Conservation (phyloP, 768 basidiomycete species). For the Arthromyces matolae region DNA sequence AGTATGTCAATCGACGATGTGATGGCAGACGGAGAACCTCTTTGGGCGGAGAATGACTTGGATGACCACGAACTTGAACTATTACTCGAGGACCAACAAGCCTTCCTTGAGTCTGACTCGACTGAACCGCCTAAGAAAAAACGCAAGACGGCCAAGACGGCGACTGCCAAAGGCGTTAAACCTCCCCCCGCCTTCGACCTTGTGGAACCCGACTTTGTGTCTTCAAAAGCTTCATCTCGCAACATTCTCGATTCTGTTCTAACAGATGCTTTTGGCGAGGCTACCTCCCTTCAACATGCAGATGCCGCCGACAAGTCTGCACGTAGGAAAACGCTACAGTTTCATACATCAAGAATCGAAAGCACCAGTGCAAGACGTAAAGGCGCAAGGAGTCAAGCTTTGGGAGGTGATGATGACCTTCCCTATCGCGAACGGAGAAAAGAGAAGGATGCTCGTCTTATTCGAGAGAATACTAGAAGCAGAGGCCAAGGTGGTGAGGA, state of each 20-base stretch:
- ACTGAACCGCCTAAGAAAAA: slow-evolving; percentile 58
- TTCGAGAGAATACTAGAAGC: slow-evolving; percentile 47
- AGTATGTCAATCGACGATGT: slow-evolving; percentile 33
- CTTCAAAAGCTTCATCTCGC: slow-evolving; percentile 31
- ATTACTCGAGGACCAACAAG: slow-evolving; percentile 45
- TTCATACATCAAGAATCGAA: slow-evolving; percentile 92
- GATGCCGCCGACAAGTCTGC: slow-evolving; percentile 84
- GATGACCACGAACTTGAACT: slow-evolving; percentile 50
- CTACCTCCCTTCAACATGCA: slow-evolving; percentile 56
- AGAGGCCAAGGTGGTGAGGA: slow-evolving; percentile 60
- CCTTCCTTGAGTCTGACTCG: slow-evolving; percentile 17
- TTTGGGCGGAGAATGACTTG: slow-evolving; percentile 40
- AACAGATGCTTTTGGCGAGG: slow-evolving; percentile 69
- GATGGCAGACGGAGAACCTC: slow-evolving; percentile 36
- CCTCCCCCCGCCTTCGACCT: slow-evolving; percentile 64
- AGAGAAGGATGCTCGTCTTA: slow-evolving; percentile 52
- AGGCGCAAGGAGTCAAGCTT: slow-evolving; percentile 62
- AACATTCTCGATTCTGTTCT: slow-evolving; percentile 20
- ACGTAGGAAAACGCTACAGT: slow-evolving; percentile 78
- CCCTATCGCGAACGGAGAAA: slow-evolving; percentile 79
- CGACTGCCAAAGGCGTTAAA: slow-evolving; percentile 32
- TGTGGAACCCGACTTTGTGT: slow-evolving; percentile 69
- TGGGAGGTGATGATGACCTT: slow-evolving; percentile 93
- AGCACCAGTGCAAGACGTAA: slow-evolving; percentile 72
- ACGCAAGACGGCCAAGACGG: slow-evolving; percentile 44